Percentiles rank a stretch among this genome's conserved stretches.
Conservation (phyloP, 2,329 filamentous ascomycete genomes). For the Scedosporium boydii region DNA sequence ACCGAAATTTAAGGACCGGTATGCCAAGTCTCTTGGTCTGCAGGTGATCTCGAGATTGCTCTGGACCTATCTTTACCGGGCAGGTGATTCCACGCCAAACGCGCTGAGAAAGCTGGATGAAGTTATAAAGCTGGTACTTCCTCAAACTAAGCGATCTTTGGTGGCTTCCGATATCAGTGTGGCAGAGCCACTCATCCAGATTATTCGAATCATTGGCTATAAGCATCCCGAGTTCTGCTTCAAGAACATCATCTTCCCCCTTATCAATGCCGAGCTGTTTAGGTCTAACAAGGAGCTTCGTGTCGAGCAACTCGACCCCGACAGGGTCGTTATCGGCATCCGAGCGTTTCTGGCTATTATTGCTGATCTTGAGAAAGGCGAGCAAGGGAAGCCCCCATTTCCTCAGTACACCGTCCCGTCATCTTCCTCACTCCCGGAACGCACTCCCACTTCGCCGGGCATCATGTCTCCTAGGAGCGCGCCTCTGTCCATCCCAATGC, state of each 20-base stretch:
- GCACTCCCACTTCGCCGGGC: slow-evolving; percentile 39
- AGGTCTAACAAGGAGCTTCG: slow-evolving; percentile 64
- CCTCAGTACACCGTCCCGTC: slow-evolving; percentile 48
- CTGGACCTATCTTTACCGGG: slow-evolving; percentile 90
- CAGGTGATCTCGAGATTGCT: slow-evolving; percentile 83
- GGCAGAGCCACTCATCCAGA: slow-evolving; percentile 82
- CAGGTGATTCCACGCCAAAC: slow-evolving; percentile 58
- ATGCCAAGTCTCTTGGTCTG: slow-evolving; percentile 67
- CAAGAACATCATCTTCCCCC: slow-evolving; percentile 81
- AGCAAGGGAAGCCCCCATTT: slow-evolving; percentile 70
- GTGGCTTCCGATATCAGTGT: slow-evolving; percentile 76
- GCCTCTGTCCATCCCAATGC: not conserved
- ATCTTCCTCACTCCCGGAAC: slow-evolving; percentile 24
- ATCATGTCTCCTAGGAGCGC: slow-evolving; percentile 25
- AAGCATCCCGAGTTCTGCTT: slow-evolving; percentile 93
- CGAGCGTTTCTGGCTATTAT: slow-evolving; percentile 89
- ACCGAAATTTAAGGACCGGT: slow-evolving; percentile 74
- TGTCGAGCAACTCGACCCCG: slow-evolving; percentile 89
- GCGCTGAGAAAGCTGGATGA: slow-evolving; percentile 80
- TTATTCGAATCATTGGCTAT: slow-evolving; percentile 89
- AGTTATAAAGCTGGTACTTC: slow-evolving; percentile 74
- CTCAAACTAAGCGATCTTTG: slow-evolving; percentile 69
- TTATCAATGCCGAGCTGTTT: slow-evolving; percentile 90
- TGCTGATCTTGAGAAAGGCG: slow-evolving; percentile 80
- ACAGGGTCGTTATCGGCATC: slow-evolving; percentile 95